These are phyloP conservation scores for Microcyclosporella mali DNA, from an alignment of 2,329 filamentous ascomycete species.

Conservation along the genomic window DNA sequence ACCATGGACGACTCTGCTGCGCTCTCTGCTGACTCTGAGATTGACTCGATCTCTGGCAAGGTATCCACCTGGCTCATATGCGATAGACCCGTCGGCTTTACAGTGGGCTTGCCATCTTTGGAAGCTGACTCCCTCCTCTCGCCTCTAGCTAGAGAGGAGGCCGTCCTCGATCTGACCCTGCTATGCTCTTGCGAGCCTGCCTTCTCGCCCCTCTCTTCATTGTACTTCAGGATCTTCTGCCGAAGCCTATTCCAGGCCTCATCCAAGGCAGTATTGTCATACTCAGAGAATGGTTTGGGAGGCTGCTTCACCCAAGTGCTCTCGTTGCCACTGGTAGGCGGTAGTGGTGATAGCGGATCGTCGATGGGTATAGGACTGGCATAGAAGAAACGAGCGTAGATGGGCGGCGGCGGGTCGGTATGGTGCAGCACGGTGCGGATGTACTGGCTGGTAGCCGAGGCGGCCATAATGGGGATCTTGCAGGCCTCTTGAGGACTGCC, in stretches of 20 bases:
- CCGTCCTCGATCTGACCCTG: constrained; percentile 15
- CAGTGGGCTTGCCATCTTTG: constrained; percentile 1
- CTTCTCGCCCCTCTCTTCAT: constrained; percentile 33
- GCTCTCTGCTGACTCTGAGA: constrained; percentile 6
- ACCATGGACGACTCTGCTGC: constrained; percentile 11
- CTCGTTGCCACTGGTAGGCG: constrained; percentile 27
- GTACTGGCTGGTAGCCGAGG: constrained; percentile 13
- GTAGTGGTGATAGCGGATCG: constrained; percentile 35
- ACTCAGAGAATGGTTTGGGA: constrained; percentile 34
- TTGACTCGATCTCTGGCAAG: constrained; percentile 10
- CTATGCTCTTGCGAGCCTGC: constrained; percentile 13
- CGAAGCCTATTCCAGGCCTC: constrained; percentile 33
- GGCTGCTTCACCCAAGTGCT: constrained; percentile 22
- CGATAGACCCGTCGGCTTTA: constrained; percentile 16
- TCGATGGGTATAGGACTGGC: constrained; percentile 33
- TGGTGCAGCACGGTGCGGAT: constrained; percentile 41
- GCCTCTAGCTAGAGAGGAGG: constrained; percentile 11
- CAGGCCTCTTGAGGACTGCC: no score
- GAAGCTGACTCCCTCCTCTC: constrained; percentile 17
- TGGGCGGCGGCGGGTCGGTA: constrained; percentile 30
- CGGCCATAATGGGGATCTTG: constrained; percentile 3
- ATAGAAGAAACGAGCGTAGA: constrained; percentile 35
- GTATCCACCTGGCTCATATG: constrained; percentile 24
- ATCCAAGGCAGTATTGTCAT: constrained; percentile 33
- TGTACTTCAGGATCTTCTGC: constrained; percentile 29